phyloP scores from a whole-genome alignment of 805 yeast genomes.

The Candida multigemmis region DNA sequence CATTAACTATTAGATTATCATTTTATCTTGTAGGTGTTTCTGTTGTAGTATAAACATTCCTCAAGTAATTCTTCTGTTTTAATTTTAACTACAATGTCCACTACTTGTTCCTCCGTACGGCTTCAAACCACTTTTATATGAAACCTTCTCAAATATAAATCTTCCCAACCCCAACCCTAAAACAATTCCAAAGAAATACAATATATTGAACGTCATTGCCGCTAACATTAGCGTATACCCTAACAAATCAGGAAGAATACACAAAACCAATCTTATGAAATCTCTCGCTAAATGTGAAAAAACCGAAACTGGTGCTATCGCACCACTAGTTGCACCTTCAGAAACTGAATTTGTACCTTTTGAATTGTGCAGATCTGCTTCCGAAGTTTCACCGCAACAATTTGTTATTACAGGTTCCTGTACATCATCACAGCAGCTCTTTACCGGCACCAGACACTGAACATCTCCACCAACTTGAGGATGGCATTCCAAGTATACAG shows the following conservation, averaged over 20 bases:
- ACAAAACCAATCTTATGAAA: slow-evolving; percentile 42
- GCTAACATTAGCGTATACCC: slow-evolving; percentile 73
- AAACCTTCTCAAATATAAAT: slow-evolving; percentile 50
- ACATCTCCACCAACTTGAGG: slow-evolving; percentile 1
- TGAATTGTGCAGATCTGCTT: too few species aligned
- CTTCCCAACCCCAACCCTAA: slow-evolving; percentile 65
- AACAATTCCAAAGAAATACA: slow-evolving; percentile 67
- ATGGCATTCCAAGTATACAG: slow-evolving; percentile 11
- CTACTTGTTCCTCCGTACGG: not conserved
- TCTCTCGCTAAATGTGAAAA: slow-evolving; percentile 42
- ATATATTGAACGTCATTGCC: slow-evolving; percentile 60
- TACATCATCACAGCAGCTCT: slow-evolving; percentile 20
- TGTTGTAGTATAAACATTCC: too few species aligned
- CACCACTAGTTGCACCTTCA: too few species aligned
- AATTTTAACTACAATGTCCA: not conserved
- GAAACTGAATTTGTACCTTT: too few species aligned
- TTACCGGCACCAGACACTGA: too few species aligned
- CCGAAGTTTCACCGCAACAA: too few species aligned
- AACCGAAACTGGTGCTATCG: too few species aligned
- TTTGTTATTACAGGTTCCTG: too few species aligned
- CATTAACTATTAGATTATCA: too few species aligned
- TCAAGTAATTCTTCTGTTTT: too few species aligned
- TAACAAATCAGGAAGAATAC: slow-evolving; percentile 55
- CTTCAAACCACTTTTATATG: not conserved
- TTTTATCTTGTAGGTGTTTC: too few species aligned